Percentiles rank a stretch among this genome's conserved stretches.
Evolutionary conservation across 148 eudicot species (phyloP).

Genomic region (Arctostaphylos glauca): DNA sequence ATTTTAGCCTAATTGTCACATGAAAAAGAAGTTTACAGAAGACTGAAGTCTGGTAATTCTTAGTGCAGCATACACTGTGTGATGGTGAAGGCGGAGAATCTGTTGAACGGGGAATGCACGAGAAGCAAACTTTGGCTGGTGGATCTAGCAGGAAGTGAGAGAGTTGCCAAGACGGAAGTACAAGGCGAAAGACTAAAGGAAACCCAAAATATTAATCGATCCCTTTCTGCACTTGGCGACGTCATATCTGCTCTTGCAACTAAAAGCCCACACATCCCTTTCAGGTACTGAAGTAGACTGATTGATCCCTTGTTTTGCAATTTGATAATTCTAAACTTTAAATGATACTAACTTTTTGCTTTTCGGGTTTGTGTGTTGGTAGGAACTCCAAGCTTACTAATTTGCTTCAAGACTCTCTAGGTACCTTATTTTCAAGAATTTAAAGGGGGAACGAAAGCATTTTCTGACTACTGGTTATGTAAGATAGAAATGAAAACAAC

Average conservation of each 20-base stretch:
- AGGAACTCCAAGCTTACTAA: constrained; percentile 99
- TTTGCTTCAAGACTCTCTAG: constrained; percentile 94
- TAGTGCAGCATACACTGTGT: constrained; percentile 85
- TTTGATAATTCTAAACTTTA: not conserved
- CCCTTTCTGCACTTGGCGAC: constrained; percentile 96
- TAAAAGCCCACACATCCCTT: constrained; percentile 81
- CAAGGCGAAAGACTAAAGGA: constrained; percentile 88
- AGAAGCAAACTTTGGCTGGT: constrained; percentile 94
- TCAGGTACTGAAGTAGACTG: constrained; percentile 39
- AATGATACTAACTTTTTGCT: not conserved
- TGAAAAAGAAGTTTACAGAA: constrained; percentile 13
- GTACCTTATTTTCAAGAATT: constrained; percentile 37
- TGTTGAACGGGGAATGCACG: constrained; percentile 79
- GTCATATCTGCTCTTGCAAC: constrained; percentile 89
- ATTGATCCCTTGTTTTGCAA: not conserved
- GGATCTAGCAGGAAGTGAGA: constrained; percentile 93
- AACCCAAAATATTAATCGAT: constrained; percentile 83
- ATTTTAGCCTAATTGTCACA: not conserved
- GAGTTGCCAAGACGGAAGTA: constrained; percentile 88
- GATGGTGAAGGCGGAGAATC: constrained; percentile 87
- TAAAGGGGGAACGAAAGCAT: not conserved
- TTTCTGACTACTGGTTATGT: not conserved
- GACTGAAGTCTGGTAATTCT: constrained; percentile 10
- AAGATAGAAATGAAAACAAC: not conserved
- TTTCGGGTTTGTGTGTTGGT: constrained; percentile 22